Percentiles rank a stretch among this genome's conserved stretches.
phyloP scores from a whole-genome alignment of 1,284 basidiomycete species.

The Cutaneotrichosporon cutaneum region DNA sequence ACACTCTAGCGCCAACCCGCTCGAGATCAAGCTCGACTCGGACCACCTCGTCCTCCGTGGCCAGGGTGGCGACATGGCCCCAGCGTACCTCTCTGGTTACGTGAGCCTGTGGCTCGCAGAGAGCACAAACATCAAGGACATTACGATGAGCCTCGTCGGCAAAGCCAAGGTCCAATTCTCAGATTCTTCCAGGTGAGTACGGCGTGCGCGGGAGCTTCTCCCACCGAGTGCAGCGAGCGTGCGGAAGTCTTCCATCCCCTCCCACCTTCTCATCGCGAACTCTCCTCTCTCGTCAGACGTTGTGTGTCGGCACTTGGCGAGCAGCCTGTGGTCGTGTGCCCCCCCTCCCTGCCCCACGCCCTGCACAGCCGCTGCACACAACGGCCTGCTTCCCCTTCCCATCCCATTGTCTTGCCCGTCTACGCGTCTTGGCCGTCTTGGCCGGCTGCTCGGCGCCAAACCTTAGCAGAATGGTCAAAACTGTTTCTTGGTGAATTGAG shows the following conservation, averaged over 20 bases:
- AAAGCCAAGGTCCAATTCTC: slow-evolving; percentile 71
- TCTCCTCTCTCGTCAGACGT: no score
- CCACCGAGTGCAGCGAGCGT: not conserved
- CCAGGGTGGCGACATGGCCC: slow-evolving; percentile 77
- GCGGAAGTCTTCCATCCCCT: not conserved
- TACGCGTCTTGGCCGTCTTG: not conserved
- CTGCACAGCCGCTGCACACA: slow-evolving; percentile 22
- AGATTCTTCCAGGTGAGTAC: slow-evolving; percentile 65
- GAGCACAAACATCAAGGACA: slow-evolving; percentile 78
- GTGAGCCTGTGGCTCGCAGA: slow-evolving; percentile 75
- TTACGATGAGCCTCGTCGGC: slow-evolving; percentile 76
- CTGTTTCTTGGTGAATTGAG: not conserved
- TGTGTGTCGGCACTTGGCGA: no score
- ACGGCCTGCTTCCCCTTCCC: not conserved
- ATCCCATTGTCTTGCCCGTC: not conserved
- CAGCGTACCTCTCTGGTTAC: slow-evolving; percentile 64
- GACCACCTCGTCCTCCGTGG: slow-evolving; percentile 71
- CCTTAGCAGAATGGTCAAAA: not conserved
- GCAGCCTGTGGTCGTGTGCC: no score
- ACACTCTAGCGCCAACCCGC: slow-evolving; percentile 36
- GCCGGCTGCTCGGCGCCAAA: not conserved
- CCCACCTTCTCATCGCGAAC: not conserved
- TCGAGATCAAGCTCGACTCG: slow-evolving; percentile 73
- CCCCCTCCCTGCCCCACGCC: not conserved
- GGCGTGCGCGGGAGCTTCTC: not conserved